phyloP scores from a whole-genome alignment of 768 basidiomycete genomes.

The Panaeolus papilionaceus region DNA sequence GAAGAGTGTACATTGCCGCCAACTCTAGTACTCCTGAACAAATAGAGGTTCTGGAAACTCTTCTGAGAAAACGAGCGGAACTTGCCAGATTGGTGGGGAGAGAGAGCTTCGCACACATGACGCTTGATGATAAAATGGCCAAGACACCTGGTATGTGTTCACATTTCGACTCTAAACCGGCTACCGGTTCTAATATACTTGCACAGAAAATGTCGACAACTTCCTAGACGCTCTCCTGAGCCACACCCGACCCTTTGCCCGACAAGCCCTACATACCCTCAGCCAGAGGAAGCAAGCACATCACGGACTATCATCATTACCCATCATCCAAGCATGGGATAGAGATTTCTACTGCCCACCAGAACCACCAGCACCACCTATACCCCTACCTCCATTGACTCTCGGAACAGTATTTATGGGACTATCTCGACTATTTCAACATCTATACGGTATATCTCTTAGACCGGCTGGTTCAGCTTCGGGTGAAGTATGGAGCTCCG shows the following conservation, averaged over 20 bases:
- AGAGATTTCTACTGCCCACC: slow-evolving; percentile 91
- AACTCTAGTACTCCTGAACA: slow-evolving; percentile 79
- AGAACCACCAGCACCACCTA: slow-evolving; percentile 75
- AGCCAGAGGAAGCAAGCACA: slow-evolving; percentile 78
- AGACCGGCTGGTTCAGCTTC: slow-evolving; percentile 69
- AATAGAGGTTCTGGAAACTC: slow-evolving; percentile 75
- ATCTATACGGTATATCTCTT: slow-evolving; percentile 86
- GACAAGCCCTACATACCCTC: slow-evolving; percentile 70
- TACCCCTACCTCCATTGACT: slow-evolving; percentile 77
- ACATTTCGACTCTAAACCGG: slow-evolving; percentile 10
- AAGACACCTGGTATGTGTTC: slow-evolving; percentile 75
- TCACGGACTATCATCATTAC: slow-evolving; percentile 60
- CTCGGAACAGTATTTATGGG: slow-evolving; percentile 93
- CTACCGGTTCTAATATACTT: slow-evolving; percentile 12
- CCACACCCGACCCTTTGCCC: slow-evolving; percentile 81
- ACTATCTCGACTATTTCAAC: slow-evolving; percentile 85
- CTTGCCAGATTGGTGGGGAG: slow-evolving; percentile 86
- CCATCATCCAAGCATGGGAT: slow-evolving; percentile 93
- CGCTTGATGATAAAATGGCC: slow-evolving; percentile 95
- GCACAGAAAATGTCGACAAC: slow-evolving; percentile 81
- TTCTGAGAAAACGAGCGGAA: slow-evolving; percentile 80
- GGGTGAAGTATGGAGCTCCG: slow-evolving; percentile 89
- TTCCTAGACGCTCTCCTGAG: slow-evolving; percentile 85
- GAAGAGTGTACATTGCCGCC: slow-evolving; percentile 82
- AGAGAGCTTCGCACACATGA: slow-evolving; percentile 86